A percentile compares a stretch with the other conserved stretches of the same genome.
Conservation (phyloP, 2,329 filamentous ascomycete species). For the Hypoxylon sp. region DNA sequence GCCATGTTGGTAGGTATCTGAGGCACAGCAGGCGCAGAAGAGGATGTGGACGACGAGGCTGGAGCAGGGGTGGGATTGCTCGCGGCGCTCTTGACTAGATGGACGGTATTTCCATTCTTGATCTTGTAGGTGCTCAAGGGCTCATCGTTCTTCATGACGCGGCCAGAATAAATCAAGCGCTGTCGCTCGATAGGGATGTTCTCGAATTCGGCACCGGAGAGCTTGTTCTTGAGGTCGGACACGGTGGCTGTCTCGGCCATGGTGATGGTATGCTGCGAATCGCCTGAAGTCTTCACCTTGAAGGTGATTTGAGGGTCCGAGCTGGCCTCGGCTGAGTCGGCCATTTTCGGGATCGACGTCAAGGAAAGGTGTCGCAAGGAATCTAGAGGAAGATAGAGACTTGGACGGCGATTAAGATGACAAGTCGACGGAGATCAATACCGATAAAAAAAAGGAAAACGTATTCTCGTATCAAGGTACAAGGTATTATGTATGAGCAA, state of each 20-base stretch:
- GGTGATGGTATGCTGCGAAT: constrained; percentile 84
- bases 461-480: background rate
- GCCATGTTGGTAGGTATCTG: constrained; percentile 81
- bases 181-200: constrained; percentile 88
- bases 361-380: no score
- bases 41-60: constrained; percentile 52
- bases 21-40: constrained; percentile 57
- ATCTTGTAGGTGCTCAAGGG: constrained; percentile 89
- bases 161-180: constrained; percentile 95
- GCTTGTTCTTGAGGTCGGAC: constrained; percentile 87
- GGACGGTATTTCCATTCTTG: constrained; percentile 93
- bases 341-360: constrained; percentile 56
- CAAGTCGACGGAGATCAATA: background rate
- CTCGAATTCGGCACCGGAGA: constrained; percentile 82
- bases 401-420: constrained; percentile 1
- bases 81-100: constrained; percentile 94
- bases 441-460: background rate
- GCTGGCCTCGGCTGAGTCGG: constrained; percentile 67
- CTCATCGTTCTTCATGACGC: constrained; percentile 95
- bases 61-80: constrained; percentile 73
- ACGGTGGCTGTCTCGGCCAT: constrained; percentile 80
- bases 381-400: background rate
- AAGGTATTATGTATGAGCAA: background rate
- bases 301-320: constrained; percentile 87
- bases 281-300: constrained; percentile 96